Base-by-base conservation (phyloP, 345 rosid species). In the Geranium rotundifolium region DNA sequence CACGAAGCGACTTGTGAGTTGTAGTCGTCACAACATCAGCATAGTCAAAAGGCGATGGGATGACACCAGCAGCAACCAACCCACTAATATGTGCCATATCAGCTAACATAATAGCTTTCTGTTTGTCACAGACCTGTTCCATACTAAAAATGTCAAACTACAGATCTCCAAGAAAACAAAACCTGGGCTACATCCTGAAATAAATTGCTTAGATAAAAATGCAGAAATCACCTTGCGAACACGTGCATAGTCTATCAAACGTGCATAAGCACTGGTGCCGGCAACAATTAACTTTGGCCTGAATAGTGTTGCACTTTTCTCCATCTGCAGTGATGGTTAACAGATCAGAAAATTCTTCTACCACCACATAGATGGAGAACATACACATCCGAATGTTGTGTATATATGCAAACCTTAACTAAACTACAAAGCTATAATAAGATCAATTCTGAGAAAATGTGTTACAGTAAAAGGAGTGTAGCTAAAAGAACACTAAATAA, bases 81-180 rank as follows among this genome's bases (percentile, higher is more conserved):
- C 97, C 99, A 73, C 99, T 93, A 59, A 93, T 93, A 73, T 93
- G 99, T 58, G 99, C 99, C 97, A 93, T 93, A 79, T 93, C 99
- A 46, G 99, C 99, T 67, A 93, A 73, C 84, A 90, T 23, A 49
- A 84, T 76, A 59, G 97, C 97, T 67, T 93, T 90, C 73, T 90
- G 99, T 85, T 88, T 93, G 97, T 90, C 79, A 56, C 99, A 93
- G 54, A 93, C 89, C 99, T 93, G 84, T 70, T 61, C 63, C 56
- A 70, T 30, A 30, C 41, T 65, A 14, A 54, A 37, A 55, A 68
- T 54, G 52, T 69, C n/a, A 69, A 57, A 64, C 54, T 18, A 55
- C 55, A 27, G 13, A 20, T 12, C 52, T 54, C 59, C 59, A 52
- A 54, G 56, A 37, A 54, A 19, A 16, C 30, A 57, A 29, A 16